A percentile compares a stretch with the other conserved stretches of the same genome.
Evolutionary conservation across 164 flowering plant genomes (phyloP).

Genomic region (Chloranthus sessilifolius): DNA sequence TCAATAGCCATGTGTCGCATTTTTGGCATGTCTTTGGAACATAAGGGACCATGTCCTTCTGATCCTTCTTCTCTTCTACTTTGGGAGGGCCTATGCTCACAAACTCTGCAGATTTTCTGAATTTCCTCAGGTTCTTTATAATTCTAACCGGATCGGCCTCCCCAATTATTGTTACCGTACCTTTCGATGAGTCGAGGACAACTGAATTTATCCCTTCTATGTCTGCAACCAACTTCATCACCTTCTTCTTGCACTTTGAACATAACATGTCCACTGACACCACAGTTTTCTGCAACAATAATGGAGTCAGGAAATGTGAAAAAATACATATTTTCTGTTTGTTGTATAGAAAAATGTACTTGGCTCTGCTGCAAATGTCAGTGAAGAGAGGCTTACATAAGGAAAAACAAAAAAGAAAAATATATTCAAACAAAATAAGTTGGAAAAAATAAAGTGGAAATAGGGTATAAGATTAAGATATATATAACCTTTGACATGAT

Average conservation of each 20-base stretch:
- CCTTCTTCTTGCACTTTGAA: slow-evolving; percentile 52
- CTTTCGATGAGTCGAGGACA: slow-evolving; percentile 46
- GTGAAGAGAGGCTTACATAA: slow-evolving; percentile 3
- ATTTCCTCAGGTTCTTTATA: slow-evolving; percentile 44
- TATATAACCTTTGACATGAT: slow-evolving; percentile 44
- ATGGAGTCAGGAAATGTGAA: slow-evolving; percentile 20
- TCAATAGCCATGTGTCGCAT: slow-evolving; percentile 50
- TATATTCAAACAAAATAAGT: background rate
- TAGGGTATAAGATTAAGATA: slow-evolving; percentile 8
- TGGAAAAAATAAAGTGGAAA: background rate
- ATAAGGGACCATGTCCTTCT: slow-evolving; percentile 18
- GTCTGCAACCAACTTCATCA: slow-evolving; percentile 50
- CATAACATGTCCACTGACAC: slow-evolving; percentile 57
- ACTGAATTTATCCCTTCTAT: slow-evolving; percentile 54
- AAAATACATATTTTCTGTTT: background rate
- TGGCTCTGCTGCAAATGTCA: slow-evolving; percentile 20
- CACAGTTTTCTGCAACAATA: slow-evolving; percentile 50
- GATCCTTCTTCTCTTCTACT: slow-evolving; percentile 45
- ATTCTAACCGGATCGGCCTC: slow-evolving; percentile 49
- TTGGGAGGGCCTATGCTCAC: slow-evolving; percentile 40
- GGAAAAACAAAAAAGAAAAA: slow-evolving; percentile 6
- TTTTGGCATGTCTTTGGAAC: slow-evolving; percentile 37
- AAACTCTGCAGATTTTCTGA: slow-evolving; percentile 35
- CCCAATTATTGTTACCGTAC: slow-evolving; percentile 41
- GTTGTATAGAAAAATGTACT: slow-evolving; percentile 7